Base-by-base conservation (phyloP, 495 filamentous ascomycete genomes). In the Extremus antarcticus region DNA sequence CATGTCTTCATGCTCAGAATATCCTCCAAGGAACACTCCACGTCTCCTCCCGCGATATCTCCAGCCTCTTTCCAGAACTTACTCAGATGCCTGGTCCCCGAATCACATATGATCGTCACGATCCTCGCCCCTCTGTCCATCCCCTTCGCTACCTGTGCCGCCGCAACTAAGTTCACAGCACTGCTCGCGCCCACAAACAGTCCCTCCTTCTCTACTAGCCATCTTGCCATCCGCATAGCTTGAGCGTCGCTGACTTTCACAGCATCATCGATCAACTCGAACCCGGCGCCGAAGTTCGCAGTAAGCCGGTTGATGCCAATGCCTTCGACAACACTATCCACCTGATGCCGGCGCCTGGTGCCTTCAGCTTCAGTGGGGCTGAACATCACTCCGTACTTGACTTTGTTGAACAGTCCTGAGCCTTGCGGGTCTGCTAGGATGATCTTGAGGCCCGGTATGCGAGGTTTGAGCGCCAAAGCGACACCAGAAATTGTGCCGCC, bases 311-410 rank as follows among this genome's bases (percentile, higher is more conserved):
- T 99, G 62, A 96, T 87, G 0, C 92, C 92, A 62, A 99, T 90
- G 0, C 92, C 92, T 68, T 99, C 92, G 7, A 99, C 87, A 56
- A 99, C 87, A 2, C 86, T 90, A 72, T 99, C 92, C 39, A 99
- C 87, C 72, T 99, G 92, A 55, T 83, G 81, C 57, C 92, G 74
- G 29, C 92, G 73, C 45, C 92, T 74, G 15, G 92, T 96, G 0
- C 92, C 92, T 70, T 99, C 92, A 47, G 76, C 76, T 69, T 99
- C 92, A 53, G 82, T 90, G 11, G 75, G 25, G 61, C 90, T 83
- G 67, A 95, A 99, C 90, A 99, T 95, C 39, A 99, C 92, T 3
- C 94, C 92, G 67, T 88, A 86, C 35, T 83, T 82, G 56, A 99
- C 78, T 53, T 84, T 79, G 70, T 99, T 95, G 72, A 83, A 99